Conservation (phyloP, 345 rosid genomes). For the Streptanthus diversifolius region DNA sequence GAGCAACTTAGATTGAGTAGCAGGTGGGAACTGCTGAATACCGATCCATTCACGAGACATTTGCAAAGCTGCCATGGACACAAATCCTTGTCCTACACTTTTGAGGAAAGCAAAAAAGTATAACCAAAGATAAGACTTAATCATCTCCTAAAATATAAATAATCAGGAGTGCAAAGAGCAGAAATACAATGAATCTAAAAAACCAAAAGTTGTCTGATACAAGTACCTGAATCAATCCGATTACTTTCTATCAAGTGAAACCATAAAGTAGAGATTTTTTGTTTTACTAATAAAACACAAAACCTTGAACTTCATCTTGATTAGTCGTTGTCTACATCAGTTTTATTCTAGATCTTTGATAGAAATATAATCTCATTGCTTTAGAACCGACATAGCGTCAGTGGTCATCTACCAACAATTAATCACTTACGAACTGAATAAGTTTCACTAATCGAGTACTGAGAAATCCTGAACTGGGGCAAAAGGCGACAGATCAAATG, state of each 20-base stretch:
- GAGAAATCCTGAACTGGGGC: slow-evolving; percentile 9
- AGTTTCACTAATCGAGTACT: neutral
- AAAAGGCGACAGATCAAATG: neutral
- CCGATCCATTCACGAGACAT: slow-evolving; percentile 72
- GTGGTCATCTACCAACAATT: neutral
- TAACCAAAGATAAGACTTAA: neutral
- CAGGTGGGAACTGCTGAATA: slow-evolving; percentile 75
- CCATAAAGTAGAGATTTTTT: neutral
- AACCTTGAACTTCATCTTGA: slow-evolving; percentile 4
- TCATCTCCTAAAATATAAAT: neutral
- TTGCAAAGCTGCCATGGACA: slow-evolving; percentile 42
- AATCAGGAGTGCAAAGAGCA: neutral
- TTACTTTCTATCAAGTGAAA: neutral
- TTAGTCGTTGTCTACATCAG: neutral
- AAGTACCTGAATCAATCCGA: slow-evolving; percentile 4
- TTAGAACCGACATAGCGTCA: neutral
- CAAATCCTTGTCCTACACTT: slow-evolving; percentile 1
- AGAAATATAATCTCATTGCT: neutral
- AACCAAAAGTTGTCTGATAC: slow-evolving; percentile 4
- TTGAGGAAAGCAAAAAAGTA: neutral
- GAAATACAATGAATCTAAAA: neutral
- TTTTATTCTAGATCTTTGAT: slow-evolving; percentile 2
- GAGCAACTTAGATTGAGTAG: slow-evolving; percentile 65
- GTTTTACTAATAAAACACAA: neutral
- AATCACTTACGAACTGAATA: neutral